These are phyloP conservation scores for Daldinia caldariorum DNA, from an alignment of 495 filamentous ascomycete genomes.

Conservation along the genomic window DNA sequence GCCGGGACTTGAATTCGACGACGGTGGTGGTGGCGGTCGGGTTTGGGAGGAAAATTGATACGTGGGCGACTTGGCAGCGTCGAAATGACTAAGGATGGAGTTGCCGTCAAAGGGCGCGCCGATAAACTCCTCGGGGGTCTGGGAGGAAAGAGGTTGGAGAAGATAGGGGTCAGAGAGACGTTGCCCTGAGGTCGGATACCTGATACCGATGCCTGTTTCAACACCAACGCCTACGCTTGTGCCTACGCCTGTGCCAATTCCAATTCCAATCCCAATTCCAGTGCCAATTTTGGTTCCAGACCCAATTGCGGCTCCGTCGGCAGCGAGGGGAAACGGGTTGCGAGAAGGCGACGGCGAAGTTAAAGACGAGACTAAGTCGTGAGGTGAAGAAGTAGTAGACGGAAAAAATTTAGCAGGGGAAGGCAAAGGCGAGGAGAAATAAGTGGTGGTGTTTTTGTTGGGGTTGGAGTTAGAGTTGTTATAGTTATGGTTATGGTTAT, in stretches of 20 bases:
- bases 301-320: conserved; percentile 37
- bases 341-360: conserved; percentile 36
- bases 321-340: conserved; percentile 31
- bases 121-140: conserved; percentile 75
- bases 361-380: conserved; percentile 59
- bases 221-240: conserved; percentile 26
- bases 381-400: conserved; percentile 55
- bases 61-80: conserved; percentile 62
- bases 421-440: conserved; percentile 49
- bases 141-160: conserved; percentile 65
- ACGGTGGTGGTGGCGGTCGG: conserved; percentile 61
- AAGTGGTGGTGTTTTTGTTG: conserved; percentile 34
- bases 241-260: conserved; percentile 8
- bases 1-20: conserved; percentile 69
- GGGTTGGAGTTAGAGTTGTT: too few species aligned
- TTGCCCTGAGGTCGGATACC: conserved; percentile 56
- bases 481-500: too few species aligned
- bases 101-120: conserved; percentile 74
- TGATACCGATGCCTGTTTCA: conserved; percentile 35
- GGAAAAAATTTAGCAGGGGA: conserved; percentile 49
- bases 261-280: conserved; percentile 24
- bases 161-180: conserved; percentile 48
- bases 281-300: conserved; percentile 30
- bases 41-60: conserved; percentile 52
- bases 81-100: conserved; percentile 75